Conservation (phyloP, 2,329 filamentous ascomycete genomes). For the Apiospora hydei region DNA sequence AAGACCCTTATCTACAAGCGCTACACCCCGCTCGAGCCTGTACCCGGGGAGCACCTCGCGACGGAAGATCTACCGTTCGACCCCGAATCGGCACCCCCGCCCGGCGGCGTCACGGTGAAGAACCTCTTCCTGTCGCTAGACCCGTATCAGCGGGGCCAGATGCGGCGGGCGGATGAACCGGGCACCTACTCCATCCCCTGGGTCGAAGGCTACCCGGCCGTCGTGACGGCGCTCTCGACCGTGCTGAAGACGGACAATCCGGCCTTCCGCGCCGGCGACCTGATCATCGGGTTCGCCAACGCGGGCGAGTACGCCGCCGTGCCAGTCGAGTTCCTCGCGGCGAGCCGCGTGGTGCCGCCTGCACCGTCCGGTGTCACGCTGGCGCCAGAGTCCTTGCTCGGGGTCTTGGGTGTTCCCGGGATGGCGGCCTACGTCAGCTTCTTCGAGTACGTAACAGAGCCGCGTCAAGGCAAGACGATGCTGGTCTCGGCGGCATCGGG, state of each 20-base stretch:
- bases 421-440: slow-evolving; percentile 62
- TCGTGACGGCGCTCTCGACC: slow-evolving; percentile 65
- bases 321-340: background rate
- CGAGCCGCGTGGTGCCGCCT: slow-evolving; percentile 57
- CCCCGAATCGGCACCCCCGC: slow-evolving; percentile 62
- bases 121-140: slow-evolving; percentile 80
- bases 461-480: slow-evolving; percentile 80
- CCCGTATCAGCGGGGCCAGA: slow-evolving; percentile 83
- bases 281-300: background rate
- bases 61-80: slow-evolving; percentile 75
- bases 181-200: slow-evolving; percentile 57
- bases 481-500: slow-evolving; percentile 82
- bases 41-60: slow-evolving; percentile 73
- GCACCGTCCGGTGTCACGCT: background rate
- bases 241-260: slow-evolving; percentile 69
- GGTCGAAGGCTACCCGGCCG: slow-evolving; percentile 64
- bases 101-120: slow-evolving; percentile 73
- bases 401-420: slow-evolving; percentile 44
- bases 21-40: slow-evolving; percentile 34
- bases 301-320: background rate
- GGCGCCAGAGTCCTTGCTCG: background rate
- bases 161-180: slow-evolving; percentile 57
- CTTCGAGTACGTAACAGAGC: slow-evolving; percentile 74
- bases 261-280: background rate
- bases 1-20: background rate